A percentile compares a stretch with the other conserved stretches of the same genome.
These are phyloP conservation scores for Quercus variabilis DNA, from an alignment of 306 rosid species.

Conservation along the genomic window DNA sequence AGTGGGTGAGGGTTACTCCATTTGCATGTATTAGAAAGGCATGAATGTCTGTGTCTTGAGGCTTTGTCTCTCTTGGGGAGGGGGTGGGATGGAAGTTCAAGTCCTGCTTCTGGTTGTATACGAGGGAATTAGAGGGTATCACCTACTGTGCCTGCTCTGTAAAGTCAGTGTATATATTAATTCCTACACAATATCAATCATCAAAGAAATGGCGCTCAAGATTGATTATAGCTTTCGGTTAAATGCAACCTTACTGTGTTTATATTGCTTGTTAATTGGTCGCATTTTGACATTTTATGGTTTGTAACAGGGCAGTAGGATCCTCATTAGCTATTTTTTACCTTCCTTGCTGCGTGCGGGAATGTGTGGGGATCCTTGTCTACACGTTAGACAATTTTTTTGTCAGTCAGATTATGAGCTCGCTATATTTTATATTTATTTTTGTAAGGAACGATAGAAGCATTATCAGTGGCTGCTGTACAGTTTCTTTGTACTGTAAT, in stretches of 20 bases:
- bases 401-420: no score
- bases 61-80: neutral
- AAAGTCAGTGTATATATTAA: conserved; percentile 46
- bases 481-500: no score
- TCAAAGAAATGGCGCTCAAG: conserved; percentile 20
- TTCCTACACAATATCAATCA: conserved; percentile 25
- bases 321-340: no score
- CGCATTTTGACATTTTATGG: no score
- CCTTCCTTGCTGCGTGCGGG: no score
- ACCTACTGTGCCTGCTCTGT: conserved; percentile 44
- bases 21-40: conserved; percentile 46
- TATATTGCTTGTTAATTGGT: neutral
- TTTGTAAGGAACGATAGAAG: no score
- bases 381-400: no score
- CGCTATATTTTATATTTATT: no score
- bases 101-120: conserved; percentile 43
- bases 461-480: no score
- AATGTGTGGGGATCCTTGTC: no score
- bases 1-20: conserved; percentile 61
- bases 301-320: no score
- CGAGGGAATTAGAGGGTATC: conserved; percentile 32
- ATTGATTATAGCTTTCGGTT: conserved; percentile 1
- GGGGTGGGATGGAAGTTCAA: conserved; percentile 29
- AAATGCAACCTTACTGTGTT: neutral
- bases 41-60: conserved; percentile 25